phyloP scores from a whole-genome alignment of 805 yeast species.

The Kodamaea neixiangensis region DNA sequence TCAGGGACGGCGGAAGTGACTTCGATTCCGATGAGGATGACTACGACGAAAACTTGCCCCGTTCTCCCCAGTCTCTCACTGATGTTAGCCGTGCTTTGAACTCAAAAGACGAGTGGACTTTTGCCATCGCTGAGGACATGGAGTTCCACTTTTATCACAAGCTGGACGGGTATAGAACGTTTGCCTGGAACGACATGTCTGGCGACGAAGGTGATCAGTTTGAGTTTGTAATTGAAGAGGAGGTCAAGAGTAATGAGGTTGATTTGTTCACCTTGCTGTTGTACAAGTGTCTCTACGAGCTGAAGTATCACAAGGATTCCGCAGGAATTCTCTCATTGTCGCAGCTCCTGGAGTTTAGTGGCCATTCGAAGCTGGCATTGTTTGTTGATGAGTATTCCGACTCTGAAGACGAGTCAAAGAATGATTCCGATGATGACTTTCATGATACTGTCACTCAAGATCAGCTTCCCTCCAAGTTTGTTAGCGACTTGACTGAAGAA shows the following conservation, averaged over 20 bases:
- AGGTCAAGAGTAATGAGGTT: slow-evolving; percentile 55
- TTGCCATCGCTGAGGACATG: slow-evolving; percentile 62
- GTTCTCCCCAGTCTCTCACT: slow-evolving; percentile 20
- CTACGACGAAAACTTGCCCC: slow-evolving; percentile 25
- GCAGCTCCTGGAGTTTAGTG: slow-evolving; percentile 60
- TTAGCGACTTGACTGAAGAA: slow-evolving; percentile 8
- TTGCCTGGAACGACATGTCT: slow-evolving; percentile 78
- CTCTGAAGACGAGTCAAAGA: slow-evolving; percentile 7
- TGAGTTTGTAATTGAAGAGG: slow-evolving; percentile 72
- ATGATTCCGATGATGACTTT: slow-evolving; percentile 11
- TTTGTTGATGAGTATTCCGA: slow-evolving; percentile 10
- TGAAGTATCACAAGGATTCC: slow-evolving; percentile 60
- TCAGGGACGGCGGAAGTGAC: slow-evolving; percentile 27
- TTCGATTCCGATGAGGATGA: slow-evolving; percentile 47
- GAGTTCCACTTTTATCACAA: slow-evolving; percentile 54
- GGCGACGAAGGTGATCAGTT: slow-evolving; percentile 88
- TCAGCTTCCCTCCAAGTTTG: slow-evolving; percentile 17
- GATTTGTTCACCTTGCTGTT: slow-evolving; percentile 64
- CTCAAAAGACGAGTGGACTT: slow-evolving; percentile 67
- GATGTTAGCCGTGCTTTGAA: slow-evolving; percentile 28
- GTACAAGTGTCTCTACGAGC: slow-evolving; percentile 72
- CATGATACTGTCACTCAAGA: slow-evolving; percentile 12
- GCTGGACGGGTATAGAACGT: slow-evolving; percentile 54
- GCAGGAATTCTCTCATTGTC: slow-evolving; percentile 32
- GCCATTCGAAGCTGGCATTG: slow-evolving; percentile 15